These are phyloP conservation scores for Vigna mungo DNA, from an alignment of 306 rosid genomes.

Conservation along the genomic window DNA sequence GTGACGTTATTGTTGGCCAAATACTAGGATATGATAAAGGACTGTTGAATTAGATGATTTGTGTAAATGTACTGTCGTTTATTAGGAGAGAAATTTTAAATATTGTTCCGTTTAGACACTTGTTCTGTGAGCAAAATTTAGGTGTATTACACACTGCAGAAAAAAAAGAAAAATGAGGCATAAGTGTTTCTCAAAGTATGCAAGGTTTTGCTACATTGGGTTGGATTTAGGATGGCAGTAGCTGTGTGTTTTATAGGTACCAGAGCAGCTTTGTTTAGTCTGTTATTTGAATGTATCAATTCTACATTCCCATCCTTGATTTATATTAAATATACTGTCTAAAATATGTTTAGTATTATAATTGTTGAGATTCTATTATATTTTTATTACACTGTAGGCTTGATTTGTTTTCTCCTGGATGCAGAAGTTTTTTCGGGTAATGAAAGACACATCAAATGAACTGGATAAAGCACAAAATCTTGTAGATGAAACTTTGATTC, in stretches of 20 bases:
- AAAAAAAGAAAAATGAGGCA: constrained; percentile 18
- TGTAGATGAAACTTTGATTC: constrained; percentile 47
- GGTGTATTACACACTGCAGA: constrained; percentile 1
- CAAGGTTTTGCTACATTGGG: constrained; percentile 25
- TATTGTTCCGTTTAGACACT: constrained; percentile 15
- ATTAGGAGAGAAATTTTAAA: constrained; percentile 18
- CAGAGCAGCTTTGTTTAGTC: constrained; percentile 10
- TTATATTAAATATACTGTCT: constrained; percentile 16
- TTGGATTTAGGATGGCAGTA: constrained; percentile 20
- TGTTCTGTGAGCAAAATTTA: not conserved
- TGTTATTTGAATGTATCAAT: constrained; percentile 24
- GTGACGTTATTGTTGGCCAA: not conserved
- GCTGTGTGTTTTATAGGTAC: constrained; percentile 20
- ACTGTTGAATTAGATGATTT: constrained; percentile 30
- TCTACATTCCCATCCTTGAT: constrained; percentile 30
- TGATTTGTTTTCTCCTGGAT: constrained; percentile 45
- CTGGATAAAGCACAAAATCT: constrained; percentile 57
- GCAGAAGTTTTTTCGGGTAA: constrained; percentile 68
- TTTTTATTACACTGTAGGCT: constrained; percentile 24
- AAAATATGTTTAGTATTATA: constrained; percentile 17
- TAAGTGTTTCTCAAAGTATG: constrained; percentile 17
- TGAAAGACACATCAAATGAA: constrained; percentile 50
- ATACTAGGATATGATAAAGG: constrained; percentile 19
- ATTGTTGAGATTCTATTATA: constrained; percentile 42
- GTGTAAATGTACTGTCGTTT: constrained; percentile 10